phyloP scores from a whole-genome alignment of 768 basidiomycete species.

The Fistulinella prunicolor region DNA sequence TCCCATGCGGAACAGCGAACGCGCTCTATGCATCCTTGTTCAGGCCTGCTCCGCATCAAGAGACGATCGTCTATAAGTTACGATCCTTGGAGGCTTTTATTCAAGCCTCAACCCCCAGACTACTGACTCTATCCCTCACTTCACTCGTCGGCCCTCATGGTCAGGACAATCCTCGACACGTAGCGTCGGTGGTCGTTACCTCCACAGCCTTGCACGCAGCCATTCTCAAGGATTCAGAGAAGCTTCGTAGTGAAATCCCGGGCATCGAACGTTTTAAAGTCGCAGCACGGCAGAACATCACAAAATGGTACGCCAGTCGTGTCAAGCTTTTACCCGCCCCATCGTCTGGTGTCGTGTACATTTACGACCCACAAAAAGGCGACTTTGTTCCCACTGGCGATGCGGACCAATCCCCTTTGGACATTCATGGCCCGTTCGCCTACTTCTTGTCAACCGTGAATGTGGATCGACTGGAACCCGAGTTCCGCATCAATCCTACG shows the following conservation, averaged over 20 bases:
- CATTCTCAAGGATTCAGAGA: constrained; percentile 81
- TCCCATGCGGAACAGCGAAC: constrained; percentile 91
- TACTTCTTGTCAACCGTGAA: constrained; percentile 85
- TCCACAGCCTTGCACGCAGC: constrained; percentile 85
- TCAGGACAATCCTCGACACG: constrained; percentile 16
- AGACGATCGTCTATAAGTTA: constrained; percentile 43
- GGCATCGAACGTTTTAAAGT: constrained; percentile 84
- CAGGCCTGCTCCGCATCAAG: constrained; percentile 38
- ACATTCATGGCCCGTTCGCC: constrained; percentile 72
- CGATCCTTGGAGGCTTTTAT: constrained; percentile 56
- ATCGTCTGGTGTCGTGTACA: constrained; percentile 42
- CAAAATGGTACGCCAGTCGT: constrained; percentile 62
- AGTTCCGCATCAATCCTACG: constrained; percentile 75
- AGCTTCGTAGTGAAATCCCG: constrained; percentile 63
- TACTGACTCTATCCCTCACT: constrained; percentile 55
- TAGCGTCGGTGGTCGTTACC: constrained; percentile 75
- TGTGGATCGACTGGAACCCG: constrained; percentile 81
- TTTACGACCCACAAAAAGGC: constrained; percentile 55
- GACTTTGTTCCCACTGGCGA: constrained; percentile 47
- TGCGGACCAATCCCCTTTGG: constrained; percentile 36
- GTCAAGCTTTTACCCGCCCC: constrained; percentile 55
- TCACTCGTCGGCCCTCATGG: constrained; percentile 35
- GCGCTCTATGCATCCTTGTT: constrained; percentile 82
- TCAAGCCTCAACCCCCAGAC: constrained; percentile 32
- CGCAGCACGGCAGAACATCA: constrained; percentile 74